These are phyloP conservation scores for Catunica adiposa DNA, from an alignment of 2,329 filamentous ascomycete species.

Conservation along the genomic window DNA sequence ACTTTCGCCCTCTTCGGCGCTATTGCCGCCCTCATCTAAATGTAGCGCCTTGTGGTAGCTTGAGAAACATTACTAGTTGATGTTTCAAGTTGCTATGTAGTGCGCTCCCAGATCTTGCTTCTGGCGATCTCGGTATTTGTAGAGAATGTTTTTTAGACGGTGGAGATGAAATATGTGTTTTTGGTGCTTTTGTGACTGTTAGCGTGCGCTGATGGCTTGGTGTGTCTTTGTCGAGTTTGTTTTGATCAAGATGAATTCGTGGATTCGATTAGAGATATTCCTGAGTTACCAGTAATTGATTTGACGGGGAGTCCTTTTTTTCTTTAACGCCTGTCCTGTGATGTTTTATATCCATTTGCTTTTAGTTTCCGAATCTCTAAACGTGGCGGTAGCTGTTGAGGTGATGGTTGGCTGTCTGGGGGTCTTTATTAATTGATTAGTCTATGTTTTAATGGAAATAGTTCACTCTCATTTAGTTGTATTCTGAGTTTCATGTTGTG, in stretches of 20 bases:
- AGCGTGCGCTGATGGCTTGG: background rate
- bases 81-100: conserved; percentile 10
- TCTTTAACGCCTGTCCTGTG: background rate
- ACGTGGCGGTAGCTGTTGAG: background rate
- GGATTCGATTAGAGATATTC: conserved; percentile 5
- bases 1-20: conserved; percentile 31
- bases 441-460: no score
- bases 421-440: no score
- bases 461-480: background rate
- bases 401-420: no score
- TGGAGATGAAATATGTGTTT: background rate
- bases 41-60: background rate
- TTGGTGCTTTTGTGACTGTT: background rate
- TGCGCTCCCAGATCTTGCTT: conserved; percentile 4
- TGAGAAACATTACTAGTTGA: background rate
- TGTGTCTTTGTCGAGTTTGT: conserved; percentile 1
- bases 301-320: conserved; percentile 8
- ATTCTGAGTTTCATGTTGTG: no score
- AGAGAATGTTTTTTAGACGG: conserved; percentile 4
- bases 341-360: conserved; percentile 4
- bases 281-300: conserved; percentile 5
- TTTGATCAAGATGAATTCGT: conserved; percentile 1
- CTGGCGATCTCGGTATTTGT: background rate
- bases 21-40: conserved; percentile 37
- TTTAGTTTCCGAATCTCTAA: background rate